phyloP scores from a whole-genome alignment of 2,329 filamentous ascomycete species.

The Penicillium italicum region DNA sequence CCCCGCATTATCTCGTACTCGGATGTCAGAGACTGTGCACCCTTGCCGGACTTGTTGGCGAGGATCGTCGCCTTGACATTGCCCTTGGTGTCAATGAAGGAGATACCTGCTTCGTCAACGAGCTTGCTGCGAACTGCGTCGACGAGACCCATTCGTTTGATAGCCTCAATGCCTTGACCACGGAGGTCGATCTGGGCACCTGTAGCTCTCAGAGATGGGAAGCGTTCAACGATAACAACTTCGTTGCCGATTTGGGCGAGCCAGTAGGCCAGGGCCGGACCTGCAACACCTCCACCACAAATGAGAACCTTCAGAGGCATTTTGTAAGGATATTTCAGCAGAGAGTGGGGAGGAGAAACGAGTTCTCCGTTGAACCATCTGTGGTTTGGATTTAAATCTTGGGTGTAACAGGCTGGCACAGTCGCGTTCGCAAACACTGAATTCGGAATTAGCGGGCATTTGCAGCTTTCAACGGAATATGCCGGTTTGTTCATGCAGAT shows the following conservation, averaged over 20 bases:
- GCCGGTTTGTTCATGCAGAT: background rate
- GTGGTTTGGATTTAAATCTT: background rate
- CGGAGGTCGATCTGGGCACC: conserved; percentile 57
- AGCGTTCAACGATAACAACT: conserved; percentile 45
- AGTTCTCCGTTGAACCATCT: background rate
- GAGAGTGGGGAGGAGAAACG: background rate
- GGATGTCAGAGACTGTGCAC: conserved; percentile 48
- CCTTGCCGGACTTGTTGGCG: conserved; percentile 41
- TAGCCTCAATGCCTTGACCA: conserved; percentile 49
- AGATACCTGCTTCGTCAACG: conserved; percentile 49
- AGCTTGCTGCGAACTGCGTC: conserved; percentile 36
- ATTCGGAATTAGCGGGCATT: background rate
- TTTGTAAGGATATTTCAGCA: conserved; percentile 21
- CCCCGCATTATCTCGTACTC: conserved; percentile 61
- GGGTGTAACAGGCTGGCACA: background rate
- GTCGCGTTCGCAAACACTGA: background rate
- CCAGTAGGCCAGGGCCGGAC: conserved; percentile 49
- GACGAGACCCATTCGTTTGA: conserved; percentile 53
- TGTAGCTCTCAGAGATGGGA: conserved; percentile 40
- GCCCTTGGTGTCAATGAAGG: conserved; percentile 45
- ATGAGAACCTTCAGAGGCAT: conserved; percentile 48
- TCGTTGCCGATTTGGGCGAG: conserved; percentile 40
- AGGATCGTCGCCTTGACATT: conserved; percentile 40
- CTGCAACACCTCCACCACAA: conserved; percentile 41
- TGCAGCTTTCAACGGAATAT: background rate